Base-by-base conservation (phyloP, 164 flowering plant genomes). In the Platanus orientalis region DNA sequence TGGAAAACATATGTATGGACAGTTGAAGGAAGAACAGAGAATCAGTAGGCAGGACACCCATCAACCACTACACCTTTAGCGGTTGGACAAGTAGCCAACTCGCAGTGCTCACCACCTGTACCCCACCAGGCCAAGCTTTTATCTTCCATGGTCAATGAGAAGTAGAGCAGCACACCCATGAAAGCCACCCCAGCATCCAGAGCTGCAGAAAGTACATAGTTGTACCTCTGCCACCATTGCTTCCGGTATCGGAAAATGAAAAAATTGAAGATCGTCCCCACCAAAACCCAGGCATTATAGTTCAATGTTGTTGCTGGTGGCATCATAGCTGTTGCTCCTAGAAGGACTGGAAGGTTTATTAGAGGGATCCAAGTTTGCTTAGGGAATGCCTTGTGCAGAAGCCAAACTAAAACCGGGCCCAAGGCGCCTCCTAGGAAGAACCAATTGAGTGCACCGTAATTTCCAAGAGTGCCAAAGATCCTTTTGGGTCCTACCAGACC, bases 201-300 rank as follows among this genome's bases (percentile, higher is more conserved):
- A 28, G 65, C 78, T 16, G 72, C 78, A 7, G 78, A 75, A 24
- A 71, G 62, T 20, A 75, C 65, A 56, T 75, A 71, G 34, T 75
- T 75, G 58, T 75, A 75, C 60, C 64, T 71, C 45, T 59, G 71
- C 74, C 74, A 70, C 78, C 78, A 75, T 5, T 44, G 23, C 13
- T 70, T 70, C 16, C 58, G 40, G 44, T 74, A 62, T 17, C 70
- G 53, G 68, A 58, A 70, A 23, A 70, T 24, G n/a, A 47, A 74
- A 34, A 51, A 75, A 30, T 75, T 70, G 64, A 75, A 75, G 3
- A 71, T 34, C 0, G 56, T 42, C 32, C 74, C 78, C 0, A 71
- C 50, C 0, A 65, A 2, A 23, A 56, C 6, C 78, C 78, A 75
- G 0, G 72, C 25, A 14, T 57, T 70, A 57, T 60, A 75, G 66